These are phyloP conservation scores for Lentinula aciculospora DNA, from an alignment of 768 basidiomycete genomes.

Conservation along the genomic window DNA sequence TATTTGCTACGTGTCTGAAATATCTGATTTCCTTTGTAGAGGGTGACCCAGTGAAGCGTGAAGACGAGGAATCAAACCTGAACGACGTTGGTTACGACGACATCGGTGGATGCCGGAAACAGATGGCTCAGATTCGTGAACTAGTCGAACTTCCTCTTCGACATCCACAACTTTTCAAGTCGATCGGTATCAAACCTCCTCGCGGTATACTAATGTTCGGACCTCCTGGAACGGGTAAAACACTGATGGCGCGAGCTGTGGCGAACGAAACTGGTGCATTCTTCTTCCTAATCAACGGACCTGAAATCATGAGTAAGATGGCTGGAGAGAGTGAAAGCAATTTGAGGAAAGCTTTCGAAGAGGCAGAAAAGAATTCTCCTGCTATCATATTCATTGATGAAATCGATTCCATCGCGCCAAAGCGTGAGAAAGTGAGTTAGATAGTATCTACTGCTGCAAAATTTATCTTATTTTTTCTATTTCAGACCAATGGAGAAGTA, in stretches of 20 bases:
- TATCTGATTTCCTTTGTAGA: constrained; percentile 39
- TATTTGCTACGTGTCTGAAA: not conserved
- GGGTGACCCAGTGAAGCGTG: constrained; percentile 98
- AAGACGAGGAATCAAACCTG: constrained; percentile 96
- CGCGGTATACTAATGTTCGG: constrained; percentile 99
- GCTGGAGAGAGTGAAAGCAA: constrained; percentile 98
- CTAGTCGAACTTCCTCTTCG: constrained; percentile 96
- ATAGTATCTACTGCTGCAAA: not conserved
- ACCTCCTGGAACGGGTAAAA: constrained; percentile 99
- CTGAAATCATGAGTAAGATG: constrained; percentile 99
- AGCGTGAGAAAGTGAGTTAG: constrained; percentile 90
- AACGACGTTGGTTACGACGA: constrained; percentile 98
- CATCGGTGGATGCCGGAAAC: constrained; percentile 98
- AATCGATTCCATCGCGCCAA: constrained; percentile 98
- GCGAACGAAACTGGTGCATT: constrained; percentile 99
- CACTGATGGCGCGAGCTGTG: constrained; percentile 98
- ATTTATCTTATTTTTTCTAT: not conserved
- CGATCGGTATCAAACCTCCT: constrained; percentile 99
- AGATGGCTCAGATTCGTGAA: constrained; percentile 99
- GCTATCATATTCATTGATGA: constrained; percentile 99
- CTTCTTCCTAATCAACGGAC: constrained; percentile 99
- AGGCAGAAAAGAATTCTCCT: constrained; percentile 99
- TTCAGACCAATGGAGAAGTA: constrained; percentile 96
- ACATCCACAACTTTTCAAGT: constrained; percentile 99
- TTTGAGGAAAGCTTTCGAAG: constrained; percentile 96